A percentile compares a stretch with the other conserved stretches of the same genome.
These are phyloP conservation scores for Suzukiozyma palmioleophila DNA, from an alignment of 1,139 yeast genomes.

Conservation along the genomic window DNA sequence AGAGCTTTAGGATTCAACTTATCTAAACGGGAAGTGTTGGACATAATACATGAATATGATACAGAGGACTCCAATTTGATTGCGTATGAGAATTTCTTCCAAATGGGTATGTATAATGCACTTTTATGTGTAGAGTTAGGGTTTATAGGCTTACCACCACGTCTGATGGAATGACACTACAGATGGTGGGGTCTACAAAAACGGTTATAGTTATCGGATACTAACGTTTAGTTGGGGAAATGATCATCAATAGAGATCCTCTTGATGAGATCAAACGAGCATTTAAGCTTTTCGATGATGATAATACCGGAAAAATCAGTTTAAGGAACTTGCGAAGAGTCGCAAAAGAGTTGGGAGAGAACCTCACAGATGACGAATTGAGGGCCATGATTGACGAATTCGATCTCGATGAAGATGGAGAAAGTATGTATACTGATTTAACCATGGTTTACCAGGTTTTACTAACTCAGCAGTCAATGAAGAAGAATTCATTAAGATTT, in stretches of 20 bases:
- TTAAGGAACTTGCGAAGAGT: slow-evolving; percentile 81
- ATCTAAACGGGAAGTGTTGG: slow-evolving; percentile 73
- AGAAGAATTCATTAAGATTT: slow-evolving; percentile 88
- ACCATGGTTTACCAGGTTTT: slow-evolving; percentile 5
- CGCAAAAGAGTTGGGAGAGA: slow-evolving; percentile 91
- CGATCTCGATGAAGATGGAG: slow-evolving; percentile 95
- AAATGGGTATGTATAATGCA: slow-evolving; percentile 48
- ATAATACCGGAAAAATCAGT: slow-evolving; percentile 79
- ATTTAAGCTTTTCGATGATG: slow-evolving; percentile 85
- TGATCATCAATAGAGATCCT: slow-evolving; percentile 82
- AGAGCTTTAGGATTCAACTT: slow-evolving; percentile 91
- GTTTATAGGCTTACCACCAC: too few relatives aligned
- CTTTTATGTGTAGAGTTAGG: too few relatives aligned
- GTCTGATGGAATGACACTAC: too few relatives aligned
- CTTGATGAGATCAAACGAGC: slow-evolving; percentile 89
- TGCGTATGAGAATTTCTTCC: slow-evolving; percentile 76
- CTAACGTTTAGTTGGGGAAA: slow-evolving; percentile 60
- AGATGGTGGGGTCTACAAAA: too few relatives aligned
- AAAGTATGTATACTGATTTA: slow-evolving; percentile 41
- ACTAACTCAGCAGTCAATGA: slow-evolving; percentile 57
- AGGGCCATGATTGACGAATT: slow-evolving; percentile 98
- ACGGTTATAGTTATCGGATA: slow-evolving; percentile 8
- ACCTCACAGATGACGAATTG: slow-evolving; percentile 85
- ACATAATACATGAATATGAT: slow-evolving; percentile 78
- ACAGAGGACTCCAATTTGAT: slow-evolving; percentile 70